These are phyloP conservation scores for Penicillium dipodomyicola DNA, from an alignment of 495 filamentous ascomycete genomes.

Conservation along the genomic window DNA sequence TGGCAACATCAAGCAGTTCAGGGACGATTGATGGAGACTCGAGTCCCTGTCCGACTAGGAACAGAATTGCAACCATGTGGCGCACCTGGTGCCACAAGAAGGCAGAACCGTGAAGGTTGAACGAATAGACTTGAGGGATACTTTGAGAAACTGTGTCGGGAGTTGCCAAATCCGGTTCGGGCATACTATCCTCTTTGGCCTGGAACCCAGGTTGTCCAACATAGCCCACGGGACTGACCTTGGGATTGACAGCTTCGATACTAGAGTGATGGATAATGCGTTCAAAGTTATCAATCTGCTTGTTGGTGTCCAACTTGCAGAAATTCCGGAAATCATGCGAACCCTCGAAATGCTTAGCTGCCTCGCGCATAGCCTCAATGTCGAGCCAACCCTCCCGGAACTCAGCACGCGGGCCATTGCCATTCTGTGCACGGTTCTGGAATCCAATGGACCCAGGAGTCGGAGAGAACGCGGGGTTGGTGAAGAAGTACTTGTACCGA, in stretches of 20 bases:
- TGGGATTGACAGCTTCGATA: conserved; percentile 64
- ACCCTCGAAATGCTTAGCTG: conserved; percentile 75
- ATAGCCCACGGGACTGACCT: conserved; percentile 43
- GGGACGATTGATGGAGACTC: conserved; percentile 70
- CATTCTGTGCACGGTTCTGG: conserved; percentile 21
- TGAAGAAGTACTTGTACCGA: conserved; percentile 95
- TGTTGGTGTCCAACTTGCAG: conserved; percentile 83
- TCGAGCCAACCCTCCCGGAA: conserved; percentile 63
- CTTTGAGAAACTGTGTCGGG: conserved; percentile 18
- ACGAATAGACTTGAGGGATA: conserved; percentile 72
- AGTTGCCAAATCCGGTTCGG: conserved; percentile 18
- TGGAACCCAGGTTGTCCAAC: conserved; percentile 36
- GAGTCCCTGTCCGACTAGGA: conserved; percentile 86
- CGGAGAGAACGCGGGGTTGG: conserved; percentile 80
- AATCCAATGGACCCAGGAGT: conserved; percentile 41
- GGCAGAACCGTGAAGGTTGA: conserved; percentile 83
- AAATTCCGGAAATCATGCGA: conserved; percentile 95
- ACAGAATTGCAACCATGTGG: conserved; percentile 83
- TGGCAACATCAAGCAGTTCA: conserved; percentile 67
- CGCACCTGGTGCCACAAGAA: conserved; percentile 99
- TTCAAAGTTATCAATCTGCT: conserved; percentile 80
- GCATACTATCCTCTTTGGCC: conserved; percentile 19
- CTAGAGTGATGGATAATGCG: conserved; percentile 71
- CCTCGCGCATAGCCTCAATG: conserved; percentile 80
- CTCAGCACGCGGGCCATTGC: conserved; percentile 27